Base-by-base conservation (phyloP, 176 grass and related monocot species). In the Oryza rufipogon region DNA sequence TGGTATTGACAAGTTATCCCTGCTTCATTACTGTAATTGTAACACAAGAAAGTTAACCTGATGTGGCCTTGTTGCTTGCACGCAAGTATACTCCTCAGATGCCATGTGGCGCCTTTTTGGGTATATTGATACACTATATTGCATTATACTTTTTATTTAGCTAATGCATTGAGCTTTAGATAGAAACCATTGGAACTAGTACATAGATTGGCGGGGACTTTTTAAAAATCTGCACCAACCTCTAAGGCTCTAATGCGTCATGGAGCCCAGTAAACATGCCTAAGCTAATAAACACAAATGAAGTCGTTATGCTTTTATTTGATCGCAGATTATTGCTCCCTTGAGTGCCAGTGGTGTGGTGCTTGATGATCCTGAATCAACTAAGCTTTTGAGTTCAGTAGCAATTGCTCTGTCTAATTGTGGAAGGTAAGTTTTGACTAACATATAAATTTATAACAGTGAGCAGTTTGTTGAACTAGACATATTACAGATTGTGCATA, bases 341-440 rank as follows among this genome's bases (percentile, higher is more conserved):
- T 66, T 90, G 68, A 98, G 93, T 95, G 96, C 89, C 82, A 98
- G 90, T 26, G 93, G 96, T 49, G 96, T 95, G 58, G 84, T 98
- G 81, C 96, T 98, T 65, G 96, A 98, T 78, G 96, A 90, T 73
- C 96, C 96, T 34, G 96, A 95, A 86, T 93, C 96, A 73, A 98
- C 91, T 77, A 98, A 98, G 70, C 87, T 98, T 88, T 87, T 98
- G 84, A 98, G 96, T 92, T 89, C 96, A 93, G 87, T 86, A 79
- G 92, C 96, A 71, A 89, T 98, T 87, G 93, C 96, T 83, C 82
- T 98, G 65, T 95, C 96, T 83, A 98, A 93, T 82, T 98, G 96
- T 92, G 87, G 87, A 87, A 89, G 96, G 96, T 93, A 63, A 87
- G 15, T 75, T 74, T 75, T 87, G 49, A 34, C 44, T 85, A 33